Evolutionary conservation across 2,329 filamentous ascomycete genomes (phyloP).

Genomic region (Hypoxylon rubiginosum): DNA sequence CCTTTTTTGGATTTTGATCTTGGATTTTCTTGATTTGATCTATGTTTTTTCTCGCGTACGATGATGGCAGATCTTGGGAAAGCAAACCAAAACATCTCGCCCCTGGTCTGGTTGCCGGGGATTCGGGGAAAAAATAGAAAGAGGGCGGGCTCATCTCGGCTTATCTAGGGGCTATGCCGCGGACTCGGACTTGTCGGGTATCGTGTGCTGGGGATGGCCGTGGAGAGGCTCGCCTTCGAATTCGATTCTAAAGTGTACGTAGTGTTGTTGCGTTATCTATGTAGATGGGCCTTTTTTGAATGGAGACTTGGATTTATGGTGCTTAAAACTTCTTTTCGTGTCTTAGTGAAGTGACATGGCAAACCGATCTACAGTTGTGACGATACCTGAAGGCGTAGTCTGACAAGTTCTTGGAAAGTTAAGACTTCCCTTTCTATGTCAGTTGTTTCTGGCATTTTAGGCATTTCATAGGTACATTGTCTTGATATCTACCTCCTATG

Average conservation of each 20-base stretch:
- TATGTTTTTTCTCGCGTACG: background rate
- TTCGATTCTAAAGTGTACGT: conserved; percentile 18
- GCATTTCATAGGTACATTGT: too few relatives aligned
- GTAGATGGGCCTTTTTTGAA: conserved; percentile 15
- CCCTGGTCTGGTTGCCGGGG: conserved; percentile 29
- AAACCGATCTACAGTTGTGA: background rate
- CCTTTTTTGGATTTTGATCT: conserved; percentile 5
- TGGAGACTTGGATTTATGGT: conserved; percentile 17
- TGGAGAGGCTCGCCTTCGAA: conserved; percentile 11
- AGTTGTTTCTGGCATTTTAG: too few relatives aligned
- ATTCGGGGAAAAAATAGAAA: background rate
- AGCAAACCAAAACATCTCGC: background rate
- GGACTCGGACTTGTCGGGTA: background rate
- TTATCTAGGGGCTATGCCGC: background rate
- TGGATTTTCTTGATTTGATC: background rate
- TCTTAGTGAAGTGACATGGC: background rate
- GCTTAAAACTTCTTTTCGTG: conserved; percentile 46
- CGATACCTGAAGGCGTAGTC: background rate
- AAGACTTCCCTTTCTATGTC: too few relatives aligned
- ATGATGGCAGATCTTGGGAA: background rate
- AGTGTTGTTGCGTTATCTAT: conserved; percentile 1
- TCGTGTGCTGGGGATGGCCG: background rate
- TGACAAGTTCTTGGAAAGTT: background rate
- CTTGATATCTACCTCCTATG: too few relatives aligned
- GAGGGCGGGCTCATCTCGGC: conserved; percentile 1